Base-by-base conservation (phyloP, 2,329 filamentous ascomycete genomes). In the Waltergamsia citrina region DNA sequence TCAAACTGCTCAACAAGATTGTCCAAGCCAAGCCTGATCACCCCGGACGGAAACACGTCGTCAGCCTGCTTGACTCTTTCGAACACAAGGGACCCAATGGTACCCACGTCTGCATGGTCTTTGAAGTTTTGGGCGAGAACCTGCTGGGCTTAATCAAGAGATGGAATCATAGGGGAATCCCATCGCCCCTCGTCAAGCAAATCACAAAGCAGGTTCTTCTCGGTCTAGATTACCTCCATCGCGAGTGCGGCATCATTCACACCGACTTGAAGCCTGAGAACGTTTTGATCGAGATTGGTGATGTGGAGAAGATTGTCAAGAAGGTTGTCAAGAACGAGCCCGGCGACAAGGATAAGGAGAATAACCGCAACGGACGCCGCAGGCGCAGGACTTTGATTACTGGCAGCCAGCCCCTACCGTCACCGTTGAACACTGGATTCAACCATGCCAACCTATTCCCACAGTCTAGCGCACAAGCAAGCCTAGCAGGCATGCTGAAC, bases 241-340 rank as follows among this genome's bases (percentile, higher is more conserved):
- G 92, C 49, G 90, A 98, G 62, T 98, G 92, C 60, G 92, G 92
- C 53, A 96, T 98, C 62, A 95, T 98, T 52, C 92, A 98, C 60
- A 96, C 92, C 40, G 90, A 95, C 54, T 65, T 96, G 47, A 95
- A 98, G 60, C 92, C 92, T 31, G 92, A 98, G 57, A 98, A 98
- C 53, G 92, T 98, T 21, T 69, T 98, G 44, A 96, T 98, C 54
- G 92, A 98, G 62, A 96, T 98, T 52, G 92, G 92, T 45, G 92
- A 98, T 49, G 92, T 98, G 32, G 92, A 98, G 65, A 86, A 96
- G 59, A 96, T 96, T 42, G 92, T 98, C 38, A 90, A 94, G 62
- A 87, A 85, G 40, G 90, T 93, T 43, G 90, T 98, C 36, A 90
- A 94, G 60, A 85, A 79, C 41, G 84, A 92, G 32, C 50, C 62